Conservation (phyloP, 2,329 filamentous ascomycete genomes). For the Ophiocordyceps polyrhachis-furcata region DNA sequence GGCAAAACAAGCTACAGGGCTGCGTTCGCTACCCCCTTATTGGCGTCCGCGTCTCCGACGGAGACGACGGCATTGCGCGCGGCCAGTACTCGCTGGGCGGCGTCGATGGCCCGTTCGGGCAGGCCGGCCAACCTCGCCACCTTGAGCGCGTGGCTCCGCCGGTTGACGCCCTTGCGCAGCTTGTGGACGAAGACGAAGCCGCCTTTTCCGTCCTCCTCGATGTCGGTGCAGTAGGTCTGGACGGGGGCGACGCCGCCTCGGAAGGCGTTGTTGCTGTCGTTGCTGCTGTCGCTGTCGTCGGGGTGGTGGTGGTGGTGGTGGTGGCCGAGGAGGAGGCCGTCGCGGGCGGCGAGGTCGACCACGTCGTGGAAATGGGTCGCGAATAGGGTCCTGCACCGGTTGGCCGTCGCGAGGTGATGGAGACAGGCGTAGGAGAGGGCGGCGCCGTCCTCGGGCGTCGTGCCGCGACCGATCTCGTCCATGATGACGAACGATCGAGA, state of each 20-base stretch:
- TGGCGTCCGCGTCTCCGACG: background rate
- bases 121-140: conserved; percentile 79
- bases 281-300: conserved; percentile 4
- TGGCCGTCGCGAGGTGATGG: conserved; percentile 62
- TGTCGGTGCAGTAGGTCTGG: conserved; percentile 74
- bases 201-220: conserved; percentile 50
- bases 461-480: conserved; percentile 93
- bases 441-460: conserved; percentile 78
- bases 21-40: background rate
- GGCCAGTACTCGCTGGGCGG: conserved; percentile 42
- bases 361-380: conserved; percentile 87
- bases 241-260: conserved; percentile 30
- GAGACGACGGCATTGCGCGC: conserved; percentile 1
- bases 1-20: background rate
- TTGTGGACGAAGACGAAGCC: conserved; percentile 78
- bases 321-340: conserved; percentile 16
- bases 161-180: conserved; percentile 65
- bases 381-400: conserved; percentile 66
- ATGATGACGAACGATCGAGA: conserved; percentile 82
- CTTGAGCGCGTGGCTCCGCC: conserved; percentile 77
- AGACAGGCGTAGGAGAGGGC: conserved; percentile 82
- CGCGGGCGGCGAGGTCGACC: conserved; percentile 51
- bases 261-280: background rate
- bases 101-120: conserved; percentile 49
- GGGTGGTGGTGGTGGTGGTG: conserved; percentile 2